phyloP scores from a whole-genome alignment of 441 rosid species.

The Euphorbia schlechtendalii region DNA sequence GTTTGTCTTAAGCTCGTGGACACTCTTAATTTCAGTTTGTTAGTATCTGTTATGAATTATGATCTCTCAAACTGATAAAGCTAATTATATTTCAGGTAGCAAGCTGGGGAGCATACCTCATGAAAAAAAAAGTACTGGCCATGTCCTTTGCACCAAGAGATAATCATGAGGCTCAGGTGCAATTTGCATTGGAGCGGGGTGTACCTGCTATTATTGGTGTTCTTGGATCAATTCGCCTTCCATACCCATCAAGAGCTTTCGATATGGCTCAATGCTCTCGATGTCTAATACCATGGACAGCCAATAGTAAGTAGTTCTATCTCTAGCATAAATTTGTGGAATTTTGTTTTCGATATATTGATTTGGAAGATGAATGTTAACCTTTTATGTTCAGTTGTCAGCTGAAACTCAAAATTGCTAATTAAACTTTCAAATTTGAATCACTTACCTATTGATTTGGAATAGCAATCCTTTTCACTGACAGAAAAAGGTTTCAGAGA shows the following conservation, averaged over 20 bases:
- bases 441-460: background rate
- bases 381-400: background rate
- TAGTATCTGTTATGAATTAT: too few relatives aligned
- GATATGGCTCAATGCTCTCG: constrained; percentile 97
- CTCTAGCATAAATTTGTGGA: background rate
- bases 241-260: constrained; percentile 84
- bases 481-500: background rate
- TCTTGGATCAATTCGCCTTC: constrained; percentile 66
- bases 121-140: constrained; percentile 55
- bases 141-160: constrained; percentile 91
- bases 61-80: constrained; percentile 9
- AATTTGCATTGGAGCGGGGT: constrained; percentile 88
- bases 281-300: constrained; percentile 84
- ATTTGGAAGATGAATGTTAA: background rate
- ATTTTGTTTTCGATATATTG: constrained; percentile 3
- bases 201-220: constrained; percentile 85
- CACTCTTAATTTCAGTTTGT: too few relatives aligned
- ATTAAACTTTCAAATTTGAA: background rate
- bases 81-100: constrained; percentile 49
- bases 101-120: constrained; percentile 89
- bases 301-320: constrained; percentile 45
- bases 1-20: too few relatives aligned
- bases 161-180: constrained; percentile 92
- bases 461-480: too few relatives aligned
- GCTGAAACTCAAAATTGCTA: background rate